phyloP scores from a whole-genome alignment of 805 yeast species.

The Wickerhamiella dianesei region DNA sequence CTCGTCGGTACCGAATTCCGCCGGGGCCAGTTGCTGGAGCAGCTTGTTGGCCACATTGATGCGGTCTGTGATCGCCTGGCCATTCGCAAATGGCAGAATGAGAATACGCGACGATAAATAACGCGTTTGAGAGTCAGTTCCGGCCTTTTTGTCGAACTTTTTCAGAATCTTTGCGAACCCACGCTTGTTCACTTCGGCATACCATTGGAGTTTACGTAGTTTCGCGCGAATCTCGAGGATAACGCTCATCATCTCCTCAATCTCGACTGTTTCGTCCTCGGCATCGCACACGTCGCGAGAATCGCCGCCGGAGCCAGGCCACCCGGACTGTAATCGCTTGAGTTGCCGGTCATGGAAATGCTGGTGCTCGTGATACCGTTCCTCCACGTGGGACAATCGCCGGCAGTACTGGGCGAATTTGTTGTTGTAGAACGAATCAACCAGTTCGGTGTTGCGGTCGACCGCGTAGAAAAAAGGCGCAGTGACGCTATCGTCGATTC shows the following conservation, averaged over 20 bases:
- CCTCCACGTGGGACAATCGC: slow-evolving; percentile 36
- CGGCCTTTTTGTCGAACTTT: slow-evolving; percentile 74
- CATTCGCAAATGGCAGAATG: slow-evolving; percentile 69
- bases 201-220: slow-evolving; percentile 81
- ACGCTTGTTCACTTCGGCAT: slow-evolving; percentile 78
- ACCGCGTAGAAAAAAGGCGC: slow-evolving; percentile 53
- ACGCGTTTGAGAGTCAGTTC: slow-evolving; percentile 41
- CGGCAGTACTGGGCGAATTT: slow-evolving; percentile 64
- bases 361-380: slow-evolving; percentile 7
- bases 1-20: slow-evolving; percentile 7
- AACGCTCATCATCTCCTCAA: slow-evolving; percentile 51
- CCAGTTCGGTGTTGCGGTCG: slow-evolving; percentile 70
- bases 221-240: slow-evolving; percentile 62
- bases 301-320: slow-evolving; percentile 1
- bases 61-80: slow-evolving; percentile 40
- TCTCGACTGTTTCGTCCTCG: slow-evolving; percentile 37
- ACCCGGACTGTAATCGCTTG: slow-evolving; percentile 14
- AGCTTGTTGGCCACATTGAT: slow-evolving; percentile 28
- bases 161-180: slow-evolving; percentile 82
- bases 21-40: slow-evolving; percentile 21
- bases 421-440: slow-evolving; percentile 62
- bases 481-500: slow-evolving; percentile 8
- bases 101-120: slow-evolving; percentile 53
- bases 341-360: slow-evolving; percentile 10
- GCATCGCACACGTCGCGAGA: slow-evolving; percentile 9